Evolutionary conservation across 78 protist species (phyloP).

Genomic region (Chrysochromulina parva): DNA sequence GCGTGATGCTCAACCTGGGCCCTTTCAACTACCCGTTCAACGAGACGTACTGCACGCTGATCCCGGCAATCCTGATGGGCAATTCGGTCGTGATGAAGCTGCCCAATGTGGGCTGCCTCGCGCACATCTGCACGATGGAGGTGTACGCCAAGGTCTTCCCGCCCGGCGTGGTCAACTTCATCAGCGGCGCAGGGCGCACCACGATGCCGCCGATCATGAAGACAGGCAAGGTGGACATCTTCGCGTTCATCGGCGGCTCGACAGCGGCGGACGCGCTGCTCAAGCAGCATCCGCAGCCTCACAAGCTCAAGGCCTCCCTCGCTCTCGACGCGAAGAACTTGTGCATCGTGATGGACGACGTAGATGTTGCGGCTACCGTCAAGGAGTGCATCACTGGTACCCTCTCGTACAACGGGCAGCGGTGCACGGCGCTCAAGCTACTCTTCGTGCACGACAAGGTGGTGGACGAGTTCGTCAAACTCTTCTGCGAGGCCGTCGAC

Average conservation of each 20-base stretch:
- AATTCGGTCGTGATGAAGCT: constrained; percentile 40
- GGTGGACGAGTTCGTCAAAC: neutral
- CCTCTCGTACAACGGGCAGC: constrained; percentile 53
- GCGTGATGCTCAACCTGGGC: constrained; percentile 43
- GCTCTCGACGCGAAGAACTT: constrained; percentile 34
- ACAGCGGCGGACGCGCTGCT: constrained; percentile 27
- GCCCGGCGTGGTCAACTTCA: constrained; percentile 51
- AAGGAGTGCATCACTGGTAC: constrained; percentile 34
- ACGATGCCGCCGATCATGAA: constrained; percentile 50
- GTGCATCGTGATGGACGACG: neutral
- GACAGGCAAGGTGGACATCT: constrained; percentile 42
- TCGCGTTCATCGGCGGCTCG: constrained; percentile 57
- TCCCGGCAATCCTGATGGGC: constrained; percentile 61
- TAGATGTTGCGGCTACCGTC: constrained; percentile 31
- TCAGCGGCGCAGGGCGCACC: constrained; percentile 46
- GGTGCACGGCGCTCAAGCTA: constrained; percentile 59
- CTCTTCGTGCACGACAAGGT: constrained; percentile 11
- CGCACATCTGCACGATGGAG: constrained; percentile 18
- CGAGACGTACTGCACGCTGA: constrained; percentile 44
- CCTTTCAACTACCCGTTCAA: constrained; percentile 62
- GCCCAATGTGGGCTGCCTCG: constrained; percentile 20
- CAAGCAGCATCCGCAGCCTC: constrained; percentile 23
- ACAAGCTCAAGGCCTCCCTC: constrained; percentile 38
- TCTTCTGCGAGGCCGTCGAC: neutral
- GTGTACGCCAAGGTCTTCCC: constrained; percentile 40